Conservation (phyloP, 208 protist genomes). For the Acanthamoeba sp. region DNA sequence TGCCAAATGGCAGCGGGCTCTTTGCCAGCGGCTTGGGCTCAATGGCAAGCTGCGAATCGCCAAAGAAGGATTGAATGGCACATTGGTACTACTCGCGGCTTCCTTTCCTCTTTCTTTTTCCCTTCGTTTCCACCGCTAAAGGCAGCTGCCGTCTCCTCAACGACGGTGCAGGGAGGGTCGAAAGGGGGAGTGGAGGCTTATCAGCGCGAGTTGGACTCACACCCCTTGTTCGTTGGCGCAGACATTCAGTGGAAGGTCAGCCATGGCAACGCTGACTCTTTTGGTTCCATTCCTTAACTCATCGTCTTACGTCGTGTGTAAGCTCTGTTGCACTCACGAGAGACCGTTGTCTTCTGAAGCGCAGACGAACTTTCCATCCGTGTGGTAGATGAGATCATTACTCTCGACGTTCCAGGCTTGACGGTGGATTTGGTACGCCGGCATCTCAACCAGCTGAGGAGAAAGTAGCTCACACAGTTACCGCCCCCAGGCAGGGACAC, state of each 20-base stretch:
- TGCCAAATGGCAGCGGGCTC: background rate
- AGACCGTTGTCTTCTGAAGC: background rate
- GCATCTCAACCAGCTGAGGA: background rate
- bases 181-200: background rate
- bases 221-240: background rate
- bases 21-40: constrained; percentile 1
- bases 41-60: constrained; percentile 19
- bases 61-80: constrained; percentile 15
- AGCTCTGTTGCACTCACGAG: too few species aligned
- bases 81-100: background rate
- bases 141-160: too few species aligned
- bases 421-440: background rate
- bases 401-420: constrained; percentile 3
- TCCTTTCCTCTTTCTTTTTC: background rate
- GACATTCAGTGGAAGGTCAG: constrained; percentile 54
- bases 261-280: background rate
- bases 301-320: too few species aligned
- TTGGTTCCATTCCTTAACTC: background rate
- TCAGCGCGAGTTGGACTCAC: background rate
- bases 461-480: background rate
- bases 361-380: constrained; percentile 12
- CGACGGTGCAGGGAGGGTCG: background rate
- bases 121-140: too few species aligned
- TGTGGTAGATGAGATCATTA: constrained; percentile 65
- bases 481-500: background rate